Evolutionary conservation across 2,329 filamentous ascomycete genomes (phyloP), one percentile per base, ranked within the genome.

Genomic region (Monilinia fructicola): DNA sequence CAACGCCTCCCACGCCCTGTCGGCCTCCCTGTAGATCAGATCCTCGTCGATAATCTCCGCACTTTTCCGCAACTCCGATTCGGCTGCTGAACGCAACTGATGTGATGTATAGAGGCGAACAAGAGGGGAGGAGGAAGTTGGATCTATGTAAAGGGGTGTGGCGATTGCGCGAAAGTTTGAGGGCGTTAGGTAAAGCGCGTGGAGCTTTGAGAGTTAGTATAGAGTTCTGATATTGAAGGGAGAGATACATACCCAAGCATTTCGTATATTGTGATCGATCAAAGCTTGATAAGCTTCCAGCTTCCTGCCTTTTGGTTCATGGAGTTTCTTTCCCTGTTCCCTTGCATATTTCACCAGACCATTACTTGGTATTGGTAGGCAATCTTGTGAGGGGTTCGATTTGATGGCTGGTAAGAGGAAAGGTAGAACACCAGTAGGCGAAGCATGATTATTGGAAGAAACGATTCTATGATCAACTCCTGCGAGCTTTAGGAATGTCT

Each of bases 381-480:
- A 38, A 44, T 79, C 77, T 42, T 80, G 73, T 18, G 73, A 70
- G 23, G 77, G 68, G 44, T 72, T 70, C 46, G 69, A 56, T 31
- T 72, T 67, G 35, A 71, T 67, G 35, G 78, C 70, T 12, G 91
- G 89, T 11, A 94, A 83, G 54, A 99, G 84, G 79, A 96, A 98
- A 0, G 95, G 95, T 18, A 98, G 84, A n/a, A 88, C 84, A 67
- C 94, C 93, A 28, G 89, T 90, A 0, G 94, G 94, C 2, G 93
- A 97, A 62, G 94, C 93, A 81, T 98, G 95, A 78, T 98, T 98
- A 73, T 87, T 96, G 4, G 93, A 96, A 5, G 91, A 80, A 9
- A 87, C 81, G 62, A 89, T 81, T 64, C 81, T 81, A 77, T 93
- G 90, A 5, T 86, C 79, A 67, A 97, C 82, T 52, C 84, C 84